Conservation (phyloP, 2,329 filamentous ascomycete genomes). For the Blastomyces emzantsi region DNA sequence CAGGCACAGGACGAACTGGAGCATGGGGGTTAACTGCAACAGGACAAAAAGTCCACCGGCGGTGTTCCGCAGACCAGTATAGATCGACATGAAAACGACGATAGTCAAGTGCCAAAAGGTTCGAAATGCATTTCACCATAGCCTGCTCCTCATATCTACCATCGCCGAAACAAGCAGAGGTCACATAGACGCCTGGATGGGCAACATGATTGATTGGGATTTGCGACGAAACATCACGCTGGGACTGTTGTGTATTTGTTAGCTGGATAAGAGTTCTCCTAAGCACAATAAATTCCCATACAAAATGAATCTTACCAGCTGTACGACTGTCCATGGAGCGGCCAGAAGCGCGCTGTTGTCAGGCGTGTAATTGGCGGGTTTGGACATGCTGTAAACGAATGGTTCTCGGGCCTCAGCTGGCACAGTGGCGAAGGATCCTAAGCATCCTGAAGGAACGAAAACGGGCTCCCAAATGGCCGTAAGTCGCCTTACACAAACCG, state of each 20-base stretch:
- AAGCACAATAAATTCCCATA: not conserved
- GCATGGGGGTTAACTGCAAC: slow-evolving; percentile 39
- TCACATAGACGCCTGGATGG: slow-evolving; percentile 47
- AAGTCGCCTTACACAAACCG: not conserved
- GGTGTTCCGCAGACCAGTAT: slow-evolving; percentile 52
- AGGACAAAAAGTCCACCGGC: slow-evolving; percentile 54
- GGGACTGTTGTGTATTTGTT: slow-evolving; percentile 38
- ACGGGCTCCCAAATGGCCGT: not conserved
- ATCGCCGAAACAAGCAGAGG: slow-evolving; percentile 50
- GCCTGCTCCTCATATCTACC: slow-evolving; percentile 45
- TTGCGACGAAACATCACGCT: slow-evolving; percentile 51
- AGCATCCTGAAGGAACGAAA: not conserved
- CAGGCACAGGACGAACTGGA: no score
- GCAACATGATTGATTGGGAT: slow-evolving; percentile 57
- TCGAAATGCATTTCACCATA: slow-evolving; percentile 51
- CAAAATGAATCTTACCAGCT: slow-evolving; percentile 25
- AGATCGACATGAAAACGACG: slow-evolving; percentile 51
- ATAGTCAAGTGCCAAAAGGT: slow-evolving; percentile 53
- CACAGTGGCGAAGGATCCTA: not conserved
- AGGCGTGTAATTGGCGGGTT: slow-evolving; percentile 37
- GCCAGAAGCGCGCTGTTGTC: slow-evolving; percentile 27
- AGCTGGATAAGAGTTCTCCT: slow-evolving; percentile 9
- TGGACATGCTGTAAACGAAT: slow-evolving; percentile 19
- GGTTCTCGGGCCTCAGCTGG: not conserved
- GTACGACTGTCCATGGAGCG: slow-evolving; percentile 32